Percentiles rank a stretch among this genome's conserved stretches.
These are phyloP conservation scores for Diaporthe sp. DNA, from an alignment of 2,329 filamentous ascomycete genomes.

Conservation along the genomic window DNA sequence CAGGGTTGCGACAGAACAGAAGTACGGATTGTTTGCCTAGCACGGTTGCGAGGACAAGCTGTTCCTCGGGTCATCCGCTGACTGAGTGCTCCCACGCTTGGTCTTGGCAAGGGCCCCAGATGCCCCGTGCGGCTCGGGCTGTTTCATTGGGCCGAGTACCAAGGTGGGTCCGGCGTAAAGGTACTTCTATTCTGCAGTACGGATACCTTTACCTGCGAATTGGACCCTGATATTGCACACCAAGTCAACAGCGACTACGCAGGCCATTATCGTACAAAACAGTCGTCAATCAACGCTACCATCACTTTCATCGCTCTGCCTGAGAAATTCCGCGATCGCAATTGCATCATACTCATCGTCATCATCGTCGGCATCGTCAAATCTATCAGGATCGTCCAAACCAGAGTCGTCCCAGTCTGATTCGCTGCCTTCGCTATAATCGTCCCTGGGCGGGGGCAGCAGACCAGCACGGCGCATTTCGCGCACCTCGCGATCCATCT, in stretches of 20 bases:
- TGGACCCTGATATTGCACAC: not conserved
- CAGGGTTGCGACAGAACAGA: constrained; percentile 22
- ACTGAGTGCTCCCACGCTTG: constrained; percentile 17
- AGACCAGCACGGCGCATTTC: not conserved
- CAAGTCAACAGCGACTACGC: not conserved
- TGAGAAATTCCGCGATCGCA: not conserved
- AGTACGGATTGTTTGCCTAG: constrained; percentile 6
- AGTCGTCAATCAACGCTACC: not conserved
- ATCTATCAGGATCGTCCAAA: not conserved
- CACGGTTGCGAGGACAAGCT: constrained; percentile 39
- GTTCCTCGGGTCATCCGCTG: constrained; percentile 37
- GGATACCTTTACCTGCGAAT: not conserved
- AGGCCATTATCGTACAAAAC: not conserved
- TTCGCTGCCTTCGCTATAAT: not conserved
- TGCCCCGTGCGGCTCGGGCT: constrained; percentile 22
- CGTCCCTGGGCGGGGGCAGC: not conserved
- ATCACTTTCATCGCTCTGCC: not conserved
- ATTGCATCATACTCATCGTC: not conserved
- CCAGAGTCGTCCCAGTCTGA: no score
- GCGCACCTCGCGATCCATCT: not conserved
- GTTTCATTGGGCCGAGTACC: constrained; percentile 20
- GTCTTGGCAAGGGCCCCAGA: constrained; percentile 32
- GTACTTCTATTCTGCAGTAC: no score
- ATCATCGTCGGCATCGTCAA: no score
- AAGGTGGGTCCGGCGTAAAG: not conserved